phyloP scores from a whole-genome alignment of 257 asterid species.

The Petunia secreta region DNA sequence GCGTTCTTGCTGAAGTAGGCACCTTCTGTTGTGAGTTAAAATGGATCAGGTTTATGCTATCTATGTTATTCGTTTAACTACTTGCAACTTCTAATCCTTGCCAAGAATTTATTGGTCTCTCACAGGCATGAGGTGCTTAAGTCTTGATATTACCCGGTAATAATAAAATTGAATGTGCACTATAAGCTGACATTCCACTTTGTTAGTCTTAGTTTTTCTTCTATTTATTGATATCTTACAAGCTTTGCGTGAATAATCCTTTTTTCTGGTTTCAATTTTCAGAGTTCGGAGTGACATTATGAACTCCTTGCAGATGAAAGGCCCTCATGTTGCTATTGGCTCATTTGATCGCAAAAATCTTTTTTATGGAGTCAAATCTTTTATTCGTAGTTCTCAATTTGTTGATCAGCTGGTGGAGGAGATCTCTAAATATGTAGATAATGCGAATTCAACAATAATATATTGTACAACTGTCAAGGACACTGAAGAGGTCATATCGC shows the following conservation, averaged over 20 bases:
- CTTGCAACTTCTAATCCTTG: background rate
- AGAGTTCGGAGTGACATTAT: constrained; percentile 84
- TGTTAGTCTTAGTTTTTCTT: constrained; percentile 8
- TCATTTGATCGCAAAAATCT: constrained; percentile 93
- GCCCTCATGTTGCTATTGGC: constrained; percentile 76
- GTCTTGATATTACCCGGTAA: background rate
- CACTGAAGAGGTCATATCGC: constrained; percentile 68
- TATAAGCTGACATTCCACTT: constrained; percentile 20
- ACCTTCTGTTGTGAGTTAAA: constrained; percentile 21
- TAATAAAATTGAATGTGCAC: constrained; percentile 13
- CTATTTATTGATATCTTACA: background rate
- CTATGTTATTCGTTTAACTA: constrained; percentile 1
- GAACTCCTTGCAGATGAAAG: constrained; percentile 69
- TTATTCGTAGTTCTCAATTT: constrained; percentile 61
- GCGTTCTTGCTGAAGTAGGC: constrained; percentile 18
- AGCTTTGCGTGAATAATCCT: constrained; percentile 28
- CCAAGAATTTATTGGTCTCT: constrained; percentile 20
- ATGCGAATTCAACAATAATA: constrained; percentile 67
- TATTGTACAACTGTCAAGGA: constrained; percentile 92
- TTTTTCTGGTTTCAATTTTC: constrained; percentile 28
- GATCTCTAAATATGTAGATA: constrained; percentile 52
- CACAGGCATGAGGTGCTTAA: background rate
- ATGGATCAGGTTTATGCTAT: constrained; percentile 11
- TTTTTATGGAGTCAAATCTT: constrained; percentile 73
- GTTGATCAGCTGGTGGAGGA: constrained; percentile 66